A percentile compares a stretch with the other conserved stretches of the same genome.
phyloP scores from a whole-genome alignment of 2,329 filamentous ascomycete genomes.

The Ceratocystis smalleyi region DNA sequence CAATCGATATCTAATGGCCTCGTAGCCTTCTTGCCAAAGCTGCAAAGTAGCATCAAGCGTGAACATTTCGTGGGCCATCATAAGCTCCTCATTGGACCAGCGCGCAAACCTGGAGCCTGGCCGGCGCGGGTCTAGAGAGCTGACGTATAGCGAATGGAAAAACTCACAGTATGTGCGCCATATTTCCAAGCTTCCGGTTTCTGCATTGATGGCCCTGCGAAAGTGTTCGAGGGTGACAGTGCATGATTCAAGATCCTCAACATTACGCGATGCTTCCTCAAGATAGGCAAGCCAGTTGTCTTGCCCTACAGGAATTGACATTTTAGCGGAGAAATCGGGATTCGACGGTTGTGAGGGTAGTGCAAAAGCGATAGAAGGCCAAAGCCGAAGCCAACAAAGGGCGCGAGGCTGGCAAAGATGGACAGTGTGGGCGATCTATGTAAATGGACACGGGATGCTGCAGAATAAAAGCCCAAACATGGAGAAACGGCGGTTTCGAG shows the following conservation, averaged over 20 bases:
- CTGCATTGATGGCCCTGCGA: slow-evolving; percentile 52
- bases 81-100: slow-evolving; percentile 52
- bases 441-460: neutral
- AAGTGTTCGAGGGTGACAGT: slow-evolving; percentile 57
- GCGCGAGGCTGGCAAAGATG: neutral
- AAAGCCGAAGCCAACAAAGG: neutral
- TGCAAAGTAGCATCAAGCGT: slow-evolving; percentile 49
- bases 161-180: slow-evolving; percentile 70
- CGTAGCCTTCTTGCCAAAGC: slow-evolving; percentile 56
- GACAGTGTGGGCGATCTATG: neutral
- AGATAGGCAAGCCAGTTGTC: slow-evolving; percentile 64
- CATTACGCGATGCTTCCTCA: slow-evolving; percentile 49
- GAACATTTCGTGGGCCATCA: slow-evolving; percentile 56
- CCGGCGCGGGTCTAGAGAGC: slow-evolving; percentile 10
- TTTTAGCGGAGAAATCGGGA: neutral
- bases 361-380: neutral
- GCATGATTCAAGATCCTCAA: slow-evolving; percentile 48
- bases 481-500: neutral
- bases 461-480: neutral
- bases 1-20: slow-evolving; percentile 57
- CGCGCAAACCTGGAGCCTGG: slow-evolving; percentile 11
- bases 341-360: neutral
- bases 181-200: slow-evolving; percentile 56
- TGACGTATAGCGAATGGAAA: slow-evolving; percentile 51
- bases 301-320: slow-evolving; percentile 48